phyloP scores from a whole-genome alignment of 352 stramenopile species.

The Pythium dissimile region DNA sequence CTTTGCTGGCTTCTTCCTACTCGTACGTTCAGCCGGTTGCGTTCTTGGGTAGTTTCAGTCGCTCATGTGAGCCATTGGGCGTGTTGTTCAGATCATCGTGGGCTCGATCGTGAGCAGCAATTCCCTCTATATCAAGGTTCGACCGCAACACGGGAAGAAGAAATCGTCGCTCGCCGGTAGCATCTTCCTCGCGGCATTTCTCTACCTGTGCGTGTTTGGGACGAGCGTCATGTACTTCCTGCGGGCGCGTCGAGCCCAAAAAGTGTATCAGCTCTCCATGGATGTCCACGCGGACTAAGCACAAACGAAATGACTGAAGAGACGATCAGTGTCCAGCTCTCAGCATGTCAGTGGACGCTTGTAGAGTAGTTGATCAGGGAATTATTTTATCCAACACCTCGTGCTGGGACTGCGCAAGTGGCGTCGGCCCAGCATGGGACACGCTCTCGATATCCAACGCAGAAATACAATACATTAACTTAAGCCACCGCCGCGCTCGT shows the following conservation, averaged over 20 bases:
- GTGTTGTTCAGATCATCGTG: constrained; percentile 45
- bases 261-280: constrained; percentile 87
- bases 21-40: constrained; percentile 32
- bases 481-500: constrained; percentile 11
- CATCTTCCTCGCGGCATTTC: constrained; percentile 83
- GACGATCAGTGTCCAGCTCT: background rate
- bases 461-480: constrained; percentile 10
- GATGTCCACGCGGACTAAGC: constrained; percentile 82
- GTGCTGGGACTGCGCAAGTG: background rate
- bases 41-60: too few relatives aligned
- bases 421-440: too few relatives aligned
- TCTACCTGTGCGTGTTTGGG: constrained; percentile 83
- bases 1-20: constrained; percentile 65
- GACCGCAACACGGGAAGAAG: constrained; percentile 70
- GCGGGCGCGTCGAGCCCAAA: constrained; percentile 68
- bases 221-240: constrained; percentile 87
- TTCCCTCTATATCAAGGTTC: constrained; percentile 85
- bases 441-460: too few relatives aligned
- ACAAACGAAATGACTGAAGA: background rate
- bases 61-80: background rate
- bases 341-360: constrained; percentile 10
- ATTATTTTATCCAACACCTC: constrained; percentile 17
- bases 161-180: constrained; percentile 82
- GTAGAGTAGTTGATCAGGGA: constrained; percentile 29
- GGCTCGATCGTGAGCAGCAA: constrained; percentile 83